Percentiles rank a stretch among this genome's conserved stretches.
Evolutionary conservation across 1,139 yeast genomes (phyloP).

Genomic region (Yamadazyma pseudoaaseri): DNA sequence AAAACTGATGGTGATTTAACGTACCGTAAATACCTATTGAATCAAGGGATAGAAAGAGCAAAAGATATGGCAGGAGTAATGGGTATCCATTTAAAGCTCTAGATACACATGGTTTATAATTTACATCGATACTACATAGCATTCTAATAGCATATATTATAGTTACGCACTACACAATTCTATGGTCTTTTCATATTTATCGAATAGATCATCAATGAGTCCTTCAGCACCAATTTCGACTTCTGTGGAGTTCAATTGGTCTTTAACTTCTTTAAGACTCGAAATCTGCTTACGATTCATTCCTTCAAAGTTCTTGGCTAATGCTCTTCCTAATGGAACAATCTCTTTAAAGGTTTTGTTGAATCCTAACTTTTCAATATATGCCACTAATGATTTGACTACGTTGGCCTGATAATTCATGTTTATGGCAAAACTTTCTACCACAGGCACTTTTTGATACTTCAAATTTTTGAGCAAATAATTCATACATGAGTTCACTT

Average conservation of each 20-base stretch:
- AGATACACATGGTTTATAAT: too few species aligned
- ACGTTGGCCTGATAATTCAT: conserved; percentile 22
- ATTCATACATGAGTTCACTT: conserved; percentile 26
- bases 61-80: conserved; percentile 27
- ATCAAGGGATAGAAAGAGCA: conserved; percentile 30
- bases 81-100: conserved; percentile 13
- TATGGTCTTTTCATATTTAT: conserved; percentile 11
- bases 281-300: conserved; percentile 15
- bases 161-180: conserved; percentile 1
- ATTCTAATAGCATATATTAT: neutral
- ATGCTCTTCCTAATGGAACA: conserved; percentile 8
- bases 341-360: conserved; percentile 10
- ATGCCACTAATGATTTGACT: conserved; percentile 27
- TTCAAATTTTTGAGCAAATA: conserved; percentile 32
- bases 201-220: conserved; percentile 11
- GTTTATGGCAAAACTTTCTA: conserved; percentile 11
- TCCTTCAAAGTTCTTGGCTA: conserved; percentile 13
- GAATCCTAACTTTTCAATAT: conserved; percentile 12
- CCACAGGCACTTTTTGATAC: conserved; percentile 20
- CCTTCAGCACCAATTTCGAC: conserved; percentile 11
- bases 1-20: conserved; percentile 28
- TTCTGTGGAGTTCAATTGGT: conserved; percentile 3
- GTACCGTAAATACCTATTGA: conserved; percentile 39
- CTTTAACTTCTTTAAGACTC: conserved; percentile 15
- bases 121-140: neutral